Percentiles rank a stretch among this genome's conserved stretches.
phyloP scores from a whole-genome alignment of 129 eudicot genomes.

The Glebionis coronaria region DNA sequence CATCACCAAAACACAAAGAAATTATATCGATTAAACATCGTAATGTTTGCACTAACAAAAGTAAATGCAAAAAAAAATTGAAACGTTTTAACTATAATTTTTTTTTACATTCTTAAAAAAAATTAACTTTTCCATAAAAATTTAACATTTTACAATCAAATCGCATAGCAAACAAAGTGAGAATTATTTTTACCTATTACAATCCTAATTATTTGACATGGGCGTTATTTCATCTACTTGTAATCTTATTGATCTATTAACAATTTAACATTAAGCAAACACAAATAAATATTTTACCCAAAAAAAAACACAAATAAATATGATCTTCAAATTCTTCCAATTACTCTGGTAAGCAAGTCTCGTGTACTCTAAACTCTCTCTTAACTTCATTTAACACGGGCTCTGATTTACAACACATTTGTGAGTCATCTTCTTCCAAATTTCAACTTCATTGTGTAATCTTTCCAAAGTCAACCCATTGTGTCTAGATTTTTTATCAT shows the following conservation, averaged over 20 bases:
- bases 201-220: slow-evolving; percentile 9
- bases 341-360: slow-evolving; percentile 49
- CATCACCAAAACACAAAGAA: too few species aligned
- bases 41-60: too few species aligned
- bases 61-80: too few species aligned
- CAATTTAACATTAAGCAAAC: slow-evolving; percentile 72
- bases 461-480: slow-evolving; percentile 55
- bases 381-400: slow-evolving; percentile 49
- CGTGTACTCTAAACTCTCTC: slow-evolving; percentile 49
- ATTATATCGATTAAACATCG: too few species aligned
- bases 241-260: slow-evolving; percentile 73
- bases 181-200: neutral
- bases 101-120: too few species aligned
- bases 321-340: slow-evolving; percentile 76
- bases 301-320: slow-evolving; percentile 67
- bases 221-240: slow-evolving; percentile 38
- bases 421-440: slow-evolving; percentile 42
- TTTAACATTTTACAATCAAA: too few species aligned
- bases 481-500: slow-evolving; percentile 76
- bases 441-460: slow-evolving; percentile 62
- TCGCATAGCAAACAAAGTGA: too few species aligned
- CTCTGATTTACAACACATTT: slow-evolving; percentile 51
- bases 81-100: too few species aligned
- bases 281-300: slow-evolving; percentile 61
- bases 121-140: too few species aligned